phyloP scores from a whole-genome alignment of 2,329 filamentous ascomycete genomes.

The Sarocladiaceae sp. region DNA sequence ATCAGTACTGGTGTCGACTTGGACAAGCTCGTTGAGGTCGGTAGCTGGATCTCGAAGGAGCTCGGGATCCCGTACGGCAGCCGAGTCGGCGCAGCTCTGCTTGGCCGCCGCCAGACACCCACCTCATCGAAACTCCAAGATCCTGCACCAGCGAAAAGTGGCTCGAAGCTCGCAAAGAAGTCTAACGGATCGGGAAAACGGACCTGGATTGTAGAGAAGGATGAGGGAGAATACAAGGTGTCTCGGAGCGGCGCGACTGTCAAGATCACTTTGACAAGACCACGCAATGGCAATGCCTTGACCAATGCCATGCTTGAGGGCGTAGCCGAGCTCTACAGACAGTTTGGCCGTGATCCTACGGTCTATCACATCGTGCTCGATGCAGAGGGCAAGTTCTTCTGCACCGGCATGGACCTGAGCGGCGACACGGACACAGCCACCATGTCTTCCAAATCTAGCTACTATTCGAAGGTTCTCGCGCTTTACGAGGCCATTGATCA shows the following conservation, averaged over 20 bases:
- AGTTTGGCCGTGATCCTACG: constrained; percentile 17
- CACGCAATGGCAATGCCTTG: constrained; percentile 33
- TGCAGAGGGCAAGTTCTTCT: constrained; percentile 33
- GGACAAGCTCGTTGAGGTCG: background rate
- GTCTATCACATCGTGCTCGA: constrained; percentile 31
- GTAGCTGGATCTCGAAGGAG: constrained; percentile 18
- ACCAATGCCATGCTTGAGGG: constrained; percentile 30
- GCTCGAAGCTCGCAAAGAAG: constrained; percentile 3
- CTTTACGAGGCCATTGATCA: constrained; percentile 31
- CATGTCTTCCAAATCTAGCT: constrained; percentile 16
- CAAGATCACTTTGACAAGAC: constrained; percentile 25
- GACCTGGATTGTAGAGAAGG: no score
- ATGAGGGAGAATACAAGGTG: no score
- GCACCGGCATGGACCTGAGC: constrained; percentile 35
- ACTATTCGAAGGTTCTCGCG: constrained; percentile 22
- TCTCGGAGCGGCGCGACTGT: constrained; percentile 23
- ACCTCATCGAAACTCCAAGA: no score
- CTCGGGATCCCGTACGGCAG: constrained; percentile 44
- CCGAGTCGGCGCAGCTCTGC: constrained; percentile 39
- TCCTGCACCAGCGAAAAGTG: no score
- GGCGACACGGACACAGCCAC: constrained; percentile 9
- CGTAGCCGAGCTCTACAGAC: constrained; percentile 23
- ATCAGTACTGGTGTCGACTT: constrained; percentile 1
- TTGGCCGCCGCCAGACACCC: background rate
- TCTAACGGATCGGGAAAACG: constrained; percentile 19